Conservation (phyloP, 768 basidiomycete genomes). For the Lentinus brumalis region DNA sequence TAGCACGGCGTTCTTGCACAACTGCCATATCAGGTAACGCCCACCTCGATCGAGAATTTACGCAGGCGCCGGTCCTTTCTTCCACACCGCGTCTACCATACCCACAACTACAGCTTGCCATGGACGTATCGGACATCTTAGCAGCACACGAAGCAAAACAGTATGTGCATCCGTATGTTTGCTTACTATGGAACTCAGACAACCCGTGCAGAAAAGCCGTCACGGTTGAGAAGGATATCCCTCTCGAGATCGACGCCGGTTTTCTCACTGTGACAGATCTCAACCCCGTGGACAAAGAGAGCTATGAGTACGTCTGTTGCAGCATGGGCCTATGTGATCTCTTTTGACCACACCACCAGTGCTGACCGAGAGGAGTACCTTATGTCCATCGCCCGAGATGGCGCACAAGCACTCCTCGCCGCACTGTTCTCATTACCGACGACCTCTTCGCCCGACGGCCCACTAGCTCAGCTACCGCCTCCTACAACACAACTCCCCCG, state of each 20-base stretch:
- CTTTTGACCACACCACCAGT: conserved; percentile 38
- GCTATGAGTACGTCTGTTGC: conserved; percentile 64
- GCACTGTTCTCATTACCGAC: conserved; percentile 84
- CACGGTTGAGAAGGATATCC: conserved; percentile 75
- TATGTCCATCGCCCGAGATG: conserved; percentile 74
- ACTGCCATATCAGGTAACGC: too few relatives aligned
- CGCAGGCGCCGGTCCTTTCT: not conserved
- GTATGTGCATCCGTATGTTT: conserved; percentile 42
- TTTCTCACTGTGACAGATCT: conserved; percentile 84
- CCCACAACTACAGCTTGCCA: conserved; percentile 27
- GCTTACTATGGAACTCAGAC: not conserved
- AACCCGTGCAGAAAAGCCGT: conserved; percentile 57
- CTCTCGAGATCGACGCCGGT: conserved; percentile 80
- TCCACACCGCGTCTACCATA: not conserved
- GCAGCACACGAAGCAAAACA: conserved; percentile 72
- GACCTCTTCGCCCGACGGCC: conserved; percentile 73
- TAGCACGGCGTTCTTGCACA: too few relatives aligned
- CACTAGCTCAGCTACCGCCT: conserved; percentile 77
- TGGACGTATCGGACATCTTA: conserved; percentile 85
- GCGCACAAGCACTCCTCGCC: conserved; percentile 79
- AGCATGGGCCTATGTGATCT: not conserved
- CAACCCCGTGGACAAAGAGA: conserved; percentile 83
- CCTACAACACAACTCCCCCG: conserved; percentile 81
- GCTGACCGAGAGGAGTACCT: conserved; percentile 82
- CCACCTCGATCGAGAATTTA: not conserved